These are phyloP conservation scores for Balakata baccata DNA, from an alignment of 345 rosid genomes.

Conservation along the genomic window DNA sequence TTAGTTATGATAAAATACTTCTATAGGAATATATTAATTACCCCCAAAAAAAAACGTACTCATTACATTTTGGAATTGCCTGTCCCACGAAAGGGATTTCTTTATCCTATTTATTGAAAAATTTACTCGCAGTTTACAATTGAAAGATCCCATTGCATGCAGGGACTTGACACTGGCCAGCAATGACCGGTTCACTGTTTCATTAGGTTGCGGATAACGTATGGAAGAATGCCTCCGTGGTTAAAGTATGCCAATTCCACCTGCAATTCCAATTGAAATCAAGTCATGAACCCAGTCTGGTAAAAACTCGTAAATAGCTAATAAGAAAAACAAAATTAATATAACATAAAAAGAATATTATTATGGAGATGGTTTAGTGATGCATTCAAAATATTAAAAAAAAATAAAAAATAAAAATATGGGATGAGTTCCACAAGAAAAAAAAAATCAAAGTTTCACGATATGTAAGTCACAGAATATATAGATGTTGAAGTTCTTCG, in stretches of 20 bases:
- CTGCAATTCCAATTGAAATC: constrained; percentile 34
- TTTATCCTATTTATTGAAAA: constrained; percentile 25
- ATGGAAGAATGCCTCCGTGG: constrained; percentile 97
- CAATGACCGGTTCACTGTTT: constrained; percentile 35
- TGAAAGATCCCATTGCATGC: constrained; percentile 8
- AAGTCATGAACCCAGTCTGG: neutral
- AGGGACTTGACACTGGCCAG: neutral
- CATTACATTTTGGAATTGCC: too few species aligned
- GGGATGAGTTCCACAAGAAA: too few species aligned
- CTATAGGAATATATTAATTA: neutral
- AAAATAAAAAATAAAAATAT: too few species aligned
- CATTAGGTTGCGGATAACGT: constrained; percentile 77
- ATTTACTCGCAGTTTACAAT: constrained; percentile 36
- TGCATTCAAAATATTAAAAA: too few species aligned
- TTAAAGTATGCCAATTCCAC: constrained; percentile 92
- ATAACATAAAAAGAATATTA: too few species aligned
- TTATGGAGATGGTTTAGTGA: too few species aligned
- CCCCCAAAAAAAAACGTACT: neutral
- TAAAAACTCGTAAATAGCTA: neutral
- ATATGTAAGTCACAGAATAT: too few species aligned
- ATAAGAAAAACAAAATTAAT: too few species aligned
- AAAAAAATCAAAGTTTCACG: too few species aligned
- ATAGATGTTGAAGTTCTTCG: too few species aligned
- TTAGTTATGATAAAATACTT: neutral
- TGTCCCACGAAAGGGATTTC: constrained; percentile 29